Base-by-base conservation (phyloP, 805 yeast species). In the Cyberlindnera amylophila region DNA sequence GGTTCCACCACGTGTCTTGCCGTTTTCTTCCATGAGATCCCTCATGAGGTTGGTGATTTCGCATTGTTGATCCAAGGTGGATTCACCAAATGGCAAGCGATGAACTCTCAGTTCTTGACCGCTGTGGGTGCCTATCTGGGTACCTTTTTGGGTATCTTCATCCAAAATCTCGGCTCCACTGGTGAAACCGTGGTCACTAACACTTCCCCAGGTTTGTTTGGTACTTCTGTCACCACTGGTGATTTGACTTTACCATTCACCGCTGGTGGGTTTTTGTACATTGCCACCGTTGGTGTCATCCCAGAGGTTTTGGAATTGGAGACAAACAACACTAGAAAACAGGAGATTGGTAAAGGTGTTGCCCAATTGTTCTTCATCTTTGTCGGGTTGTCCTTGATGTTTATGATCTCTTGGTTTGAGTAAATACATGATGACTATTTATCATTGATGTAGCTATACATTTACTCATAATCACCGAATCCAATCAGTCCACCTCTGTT, bases 41-140 rank as follows among this genome's bases (percentile, higher is more conserved):
- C 93, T 6, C 93, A 85, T 58, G 88, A 83, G 56, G 74, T 85
- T 47, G 90, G 91, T 36, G 93, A 85, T 56, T 85, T 81, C 63
- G 90, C 89, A 0, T 65, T 85, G 19, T 65, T 85, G 46, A 73
- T 81, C 47, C 79, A 80, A 53, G 81, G 82, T 17, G 91, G 91
- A 0, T 75, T 80, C 50, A 69, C 85, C 16, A 79, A 79, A 61
- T 63, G 76, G 61, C 78, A 78, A 48, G 88, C 87, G 2, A 70
- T 82, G 71, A 71, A 70, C 40, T 78, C 86, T 0, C 90, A 84
- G 61, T 70, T 81, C 40, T 53, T 81, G 27, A 81, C 89, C 3
- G 81, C 85, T 1, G 44, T 71, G 17, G 87, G 88, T 27, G 82
- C 86, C 0, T 72, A 72, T 38, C 35, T 77, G 36, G 93, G 93